A percentile compares a stretch with the other conserved stretches of the same genome.
These are phyloP conservation scores for Dioscorea zingiberensis DNA, from an alignment of 106 monocot genomes.

Conservation along the genomic window DNA sequence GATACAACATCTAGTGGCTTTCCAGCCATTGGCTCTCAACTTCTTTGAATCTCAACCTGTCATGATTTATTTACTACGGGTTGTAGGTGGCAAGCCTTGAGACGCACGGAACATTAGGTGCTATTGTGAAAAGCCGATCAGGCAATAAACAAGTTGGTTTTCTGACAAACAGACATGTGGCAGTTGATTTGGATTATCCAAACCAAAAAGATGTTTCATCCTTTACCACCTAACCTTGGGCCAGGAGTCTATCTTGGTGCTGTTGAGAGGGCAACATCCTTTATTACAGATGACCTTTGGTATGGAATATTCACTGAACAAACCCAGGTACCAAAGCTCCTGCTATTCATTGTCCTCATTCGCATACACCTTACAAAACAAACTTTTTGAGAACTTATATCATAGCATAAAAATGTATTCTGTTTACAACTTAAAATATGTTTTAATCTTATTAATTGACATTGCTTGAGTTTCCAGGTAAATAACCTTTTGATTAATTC, in stretches of 20 bases:
- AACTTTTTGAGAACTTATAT: too few relatives aligned
- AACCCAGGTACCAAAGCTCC: slow-evolving; percentile 75
- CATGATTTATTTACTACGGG: not conserved
- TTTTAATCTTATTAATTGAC: too few relatives aligned
- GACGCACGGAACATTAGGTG: slow-evolving; percentile 91
- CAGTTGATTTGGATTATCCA: slow-evolving; percentile 94
- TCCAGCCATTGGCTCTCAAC: too few relatives aligned
- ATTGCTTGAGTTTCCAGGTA: too few relatives aligned
- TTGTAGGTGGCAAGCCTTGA: slow-evolving; percentile 90
- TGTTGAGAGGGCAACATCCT: slow-evolving; percentile 95
- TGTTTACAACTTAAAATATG: too few relatives aligned
- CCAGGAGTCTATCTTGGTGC: slow-evolving; percentile 97
- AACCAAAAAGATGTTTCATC: slow-evolving; percentile 99
- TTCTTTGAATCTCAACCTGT: not conserved
- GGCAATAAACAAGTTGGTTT: slow-evolving; percentile 92
- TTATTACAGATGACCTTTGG: slow-evolving; percentile 97
- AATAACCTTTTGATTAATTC: too few relatives aligned
- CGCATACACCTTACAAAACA: too few relatives aligned
- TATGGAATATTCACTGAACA: slow-evolving; percentile 93
- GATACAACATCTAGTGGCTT: too few relatives aligned
- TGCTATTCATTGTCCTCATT: slow-evolving; percentile 1
- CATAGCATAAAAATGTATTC: too few relatives aligned
- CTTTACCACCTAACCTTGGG: slow-evolving; percentile 93
- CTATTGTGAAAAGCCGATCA: slow-evolving; percentile 86
- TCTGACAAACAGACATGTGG: slow-evolving; percentile 93